A percentile compares a stretch with the other conserved stretches of the same genome.
Conservation (phyloP, 2,329 filamentous ascomycete species). For the Aspergillus sp. region DNA sequence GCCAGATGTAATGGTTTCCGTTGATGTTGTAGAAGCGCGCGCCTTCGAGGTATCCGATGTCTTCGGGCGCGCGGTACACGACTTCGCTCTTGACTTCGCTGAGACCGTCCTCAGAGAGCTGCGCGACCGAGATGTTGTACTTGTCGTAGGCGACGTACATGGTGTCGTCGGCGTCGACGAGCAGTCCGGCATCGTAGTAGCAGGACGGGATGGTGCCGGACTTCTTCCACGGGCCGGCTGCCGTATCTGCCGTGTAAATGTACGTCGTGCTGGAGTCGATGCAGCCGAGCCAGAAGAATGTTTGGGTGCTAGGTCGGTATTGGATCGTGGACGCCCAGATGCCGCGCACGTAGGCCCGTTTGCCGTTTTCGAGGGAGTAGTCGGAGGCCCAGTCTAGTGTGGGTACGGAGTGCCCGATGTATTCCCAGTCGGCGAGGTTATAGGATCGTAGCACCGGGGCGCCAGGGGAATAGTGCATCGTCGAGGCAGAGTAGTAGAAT, state of each 20-base stretch:
- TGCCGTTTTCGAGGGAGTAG: slow-evolving; percentile 49
- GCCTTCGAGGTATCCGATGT: slow-evolving; percentile 50
- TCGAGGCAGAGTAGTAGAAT: slow-evolving; percentile 58
- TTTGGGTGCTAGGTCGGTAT: slow-evolving; percentile 50
- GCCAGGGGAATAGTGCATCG: slow-evolving; percentile 57
- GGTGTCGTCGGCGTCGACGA: slow-evolving; percentile 57
- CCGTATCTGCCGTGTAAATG: slow-evolving; percentile 50
- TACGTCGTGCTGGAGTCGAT: slow-evolving; percentile 53
- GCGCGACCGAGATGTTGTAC: slow-evolving; percentile 50
- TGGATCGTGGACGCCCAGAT: slow-evolving; percentile 58
- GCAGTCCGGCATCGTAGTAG: slow-evolving; percentile 58
- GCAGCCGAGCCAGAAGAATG: slow-evolving; percentile 61
- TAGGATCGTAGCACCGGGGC: slow-evolving; percentile 57
- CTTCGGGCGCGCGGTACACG: slow-evolving; percentile 43
- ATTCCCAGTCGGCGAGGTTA: slow-evolving; percentile 56
- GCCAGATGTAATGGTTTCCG: slow-evolving; percentile 57
- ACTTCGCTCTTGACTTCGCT: slow-evolving; percentile 45
- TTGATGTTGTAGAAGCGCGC: slow-evolving; percentile 59
- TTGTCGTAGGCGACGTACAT: slow-evolving; percentile 60
- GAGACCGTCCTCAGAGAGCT: slow-evolving; percentile 52
- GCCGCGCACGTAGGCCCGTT: slow-evolving; percentile 52
- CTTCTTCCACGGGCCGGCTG: slow-evolving; percentile 47
- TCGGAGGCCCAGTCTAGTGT: slow-evolving; percentile 47
- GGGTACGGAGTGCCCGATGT: slow-evolving; percentile 47
- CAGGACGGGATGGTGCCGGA: slow-evolving; percentile 43